Evolutionary conservation across 2,329 filamentous ascomycete genomes (phyloP), one percentile per base, ranked within the genome.

Genomic region (Sporothrix globosa): DNA sequence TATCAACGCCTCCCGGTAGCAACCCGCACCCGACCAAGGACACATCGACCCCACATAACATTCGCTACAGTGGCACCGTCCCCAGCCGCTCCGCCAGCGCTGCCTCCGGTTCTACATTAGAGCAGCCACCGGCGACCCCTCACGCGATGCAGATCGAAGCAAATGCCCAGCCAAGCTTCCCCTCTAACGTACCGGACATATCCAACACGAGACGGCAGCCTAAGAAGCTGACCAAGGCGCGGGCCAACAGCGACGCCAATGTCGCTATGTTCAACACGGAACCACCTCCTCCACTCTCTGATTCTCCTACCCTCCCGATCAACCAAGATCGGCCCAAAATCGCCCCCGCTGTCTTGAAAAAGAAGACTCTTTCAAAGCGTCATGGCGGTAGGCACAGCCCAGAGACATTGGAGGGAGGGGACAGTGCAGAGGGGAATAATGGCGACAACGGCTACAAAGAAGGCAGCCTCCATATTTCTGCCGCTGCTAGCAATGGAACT

Each of bases 161-260:
- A 3, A 39, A 60, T 6, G 17, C 58, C 3, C n/a, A 19, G 21
- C 11, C 63, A 1, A 19, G 21, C 14, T 24, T 39, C 4, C 19
- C 52, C 50, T 39, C n/a, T 10, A 44, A 50, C 44, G n/a, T 27
- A 13, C 24, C 52, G 17, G 54, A 56, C 7, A 39, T 27, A 24
- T 19, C 34, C 30, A 17, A 11, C 24, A 27, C 74, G 21, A 82
- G 79, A 72, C 77, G 80, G n/a, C 77, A 78, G 61, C 80, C 78
- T 48, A 80, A 79, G 67, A 83, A 83, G 73, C 76, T 84, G 46
- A 80, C 78, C 24, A 84, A 84, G 75, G 77, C 73, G 67, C 79
- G 81, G 34, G 78, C 76, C 34, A 80, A 75, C 71, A 81, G 78
- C 74, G 81, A 82, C 50, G n/a, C 27, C 34, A 44, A 27, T 19